Evolutionary conservation across 805 yeast species (phyloP), one percentile per base, ranked within the genome.

Genomic region (Lachancea fermentati): DNA sequence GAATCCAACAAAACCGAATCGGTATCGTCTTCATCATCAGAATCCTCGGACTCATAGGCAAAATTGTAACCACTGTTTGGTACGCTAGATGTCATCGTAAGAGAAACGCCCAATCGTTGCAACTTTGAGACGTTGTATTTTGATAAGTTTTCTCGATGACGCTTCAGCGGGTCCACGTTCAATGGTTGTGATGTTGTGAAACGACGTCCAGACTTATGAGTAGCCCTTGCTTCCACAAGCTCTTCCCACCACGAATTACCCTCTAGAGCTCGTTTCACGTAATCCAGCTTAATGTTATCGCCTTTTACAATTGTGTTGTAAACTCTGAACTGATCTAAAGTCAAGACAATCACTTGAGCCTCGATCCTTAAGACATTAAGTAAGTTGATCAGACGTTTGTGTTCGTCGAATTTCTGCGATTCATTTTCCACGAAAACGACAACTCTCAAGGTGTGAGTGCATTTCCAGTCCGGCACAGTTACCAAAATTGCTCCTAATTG

Each of bases 381-480:
- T 24, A 93, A 63, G 30, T 78, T 76, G 1, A 52, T 52, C 30
- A 93, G 75, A 38, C 97, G 63, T 11, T 63, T 61, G 14, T 61
- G 62, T 55, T 93, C 99, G 36, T 83, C 87, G 2, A 64, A 71
- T 19, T 86, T 75, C 49, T 89, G 97, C 0, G 66, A 66, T 33
- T 67, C 69, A 42, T 71, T 71, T 62, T 93, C 98, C 22, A 93
- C 97, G 69, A 93, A 91, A 0, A 85, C 94, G 37, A 93, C 79
- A 8, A 93, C 87, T 44, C 98, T 69, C 29, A 93, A 58, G 4
- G 61, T 65, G 55, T 87, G 93, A 0, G 83, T 79, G 35, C 70
- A 70, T 48, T 85, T 79, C 99, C 99, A 93, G 32, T 81, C 84
- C 1, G 95, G 94, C 3, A 93, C 98, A 0, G 98, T 89, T 8